Percentiles rank a stretch among this genome's conserved stretches.
Conservation (phyloP, 805 yeast species). For the Naumovozyma baii region DNA sequence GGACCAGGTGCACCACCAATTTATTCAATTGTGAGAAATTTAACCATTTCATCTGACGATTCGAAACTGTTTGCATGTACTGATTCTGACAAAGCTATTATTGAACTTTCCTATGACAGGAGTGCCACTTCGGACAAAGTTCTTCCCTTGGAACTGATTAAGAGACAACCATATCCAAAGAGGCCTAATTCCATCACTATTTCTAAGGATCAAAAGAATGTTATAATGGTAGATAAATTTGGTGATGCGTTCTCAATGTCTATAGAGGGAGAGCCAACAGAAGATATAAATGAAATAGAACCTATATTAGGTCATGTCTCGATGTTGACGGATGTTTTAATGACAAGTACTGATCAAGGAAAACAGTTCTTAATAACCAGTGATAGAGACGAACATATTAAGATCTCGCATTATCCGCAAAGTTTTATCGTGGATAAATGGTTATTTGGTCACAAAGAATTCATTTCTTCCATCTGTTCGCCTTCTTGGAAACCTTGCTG, state of each 20-base stretch:
- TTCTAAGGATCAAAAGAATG: conserved; percentile 38
- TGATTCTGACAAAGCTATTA: conserved; percentile 74
- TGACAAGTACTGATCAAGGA: conserved; percentile 20
- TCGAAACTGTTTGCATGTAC: conserved; percentile 55
- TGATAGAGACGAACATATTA: conserved; percentile 94
- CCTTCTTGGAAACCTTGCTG: conserved; percentile 41
- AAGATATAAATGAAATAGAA: conserved; percentile 32
- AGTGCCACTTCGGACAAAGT: conserved; percentile 10
- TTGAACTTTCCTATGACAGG: conserved; percentile 41
- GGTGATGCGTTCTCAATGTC: conserved; percentile 80
- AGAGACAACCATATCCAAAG: conserved; percentile 76
- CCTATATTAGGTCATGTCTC: conserved; percentile 95
- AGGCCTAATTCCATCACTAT: conserved; percentile 80
- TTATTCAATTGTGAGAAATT: conserved; percentile 57
- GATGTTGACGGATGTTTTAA: conserved; percentile 73
- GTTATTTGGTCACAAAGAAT: conserved; percentile 80
- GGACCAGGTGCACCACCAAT: conserved; percentile 63
- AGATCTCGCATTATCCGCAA: conserved; percentile 71
- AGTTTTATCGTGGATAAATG: conserved; percentile 70
- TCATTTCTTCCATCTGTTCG: conserved; percentile 56
- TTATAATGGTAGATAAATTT: conserved; percentile 84
- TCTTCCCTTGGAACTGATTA: conserved; percentile 41
- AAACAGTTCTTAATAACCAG: conserved; percentile 56
- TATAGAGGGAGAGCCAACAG: conserved; percentile 31
- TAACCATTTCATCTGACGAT: conserved; percentile 46